These are phyloP conservation scores for Proliferodiscus dingleyae DNA, from an alignment of 2,329 filamentous ascomycete species.

Conservation along the genomic window DNA sequence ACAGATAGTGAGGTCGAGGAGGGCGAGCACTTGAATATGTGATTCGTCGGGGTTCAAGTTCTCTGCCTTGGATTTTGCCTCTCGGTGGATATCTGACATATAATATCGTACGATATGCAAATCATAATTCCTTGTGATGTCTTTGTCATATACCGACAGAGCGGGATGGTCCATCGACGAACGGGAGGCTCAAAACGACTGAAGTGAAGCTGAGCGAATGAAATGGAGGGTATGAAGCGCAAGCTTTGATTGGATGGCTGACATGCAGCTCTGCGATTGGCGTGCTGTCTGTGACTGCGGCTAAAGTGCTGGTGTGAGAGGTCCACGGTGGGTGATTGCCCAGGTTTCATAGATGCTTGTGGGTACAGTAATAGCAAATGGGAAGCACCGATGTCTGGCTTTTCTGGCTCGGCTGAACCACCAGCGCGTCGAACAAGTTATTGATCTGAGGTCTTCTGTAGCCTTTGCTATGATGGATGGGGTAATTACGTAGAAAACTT, in stretches of 20 bases:
- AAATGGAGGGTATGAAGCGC: neutral
- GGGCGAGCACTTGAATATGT: too few species aligned
- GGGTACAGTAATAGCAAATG: neutral
- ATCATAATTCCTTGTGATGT: neutral
- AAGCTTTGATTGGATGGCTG: slow-evolving; percentile 1
- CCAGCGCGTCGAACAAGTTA: too few species aligned
- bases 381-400: neutral
- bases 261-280: neutral
- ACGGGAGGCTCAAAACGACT: neutral
- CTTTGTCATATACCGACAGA: neutral
- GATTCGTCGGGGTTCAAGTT: too few species aligned
- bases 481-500: too few species aligned
- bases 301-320: neutral
- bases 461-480: too few species aligned
- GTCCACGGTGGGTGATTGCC: slow-evolving; percentile 1
- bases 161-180: neutral
- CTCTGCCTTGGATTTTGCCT: too few species aligned
- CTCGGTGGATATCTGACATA: too few species aligned
- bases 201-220: slow-evolving; percentile 5
- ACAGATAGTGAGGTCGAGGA: too few species aligned
- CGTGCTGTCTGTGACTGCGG: neutral
- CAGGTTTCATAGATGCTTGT: neutral
- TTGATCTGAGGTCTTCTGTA: too few species aligned
- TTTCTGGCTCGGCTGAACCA: neutral
- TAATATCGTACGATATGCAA: too few species aligned